A percentile compares a stretch with the other conserved stretches of the same genome.
phyloP scores from a whole-genome alignment of 2,329 filamentous ascomycete genomes.

The Pezizomycotina sp. region DNA sequence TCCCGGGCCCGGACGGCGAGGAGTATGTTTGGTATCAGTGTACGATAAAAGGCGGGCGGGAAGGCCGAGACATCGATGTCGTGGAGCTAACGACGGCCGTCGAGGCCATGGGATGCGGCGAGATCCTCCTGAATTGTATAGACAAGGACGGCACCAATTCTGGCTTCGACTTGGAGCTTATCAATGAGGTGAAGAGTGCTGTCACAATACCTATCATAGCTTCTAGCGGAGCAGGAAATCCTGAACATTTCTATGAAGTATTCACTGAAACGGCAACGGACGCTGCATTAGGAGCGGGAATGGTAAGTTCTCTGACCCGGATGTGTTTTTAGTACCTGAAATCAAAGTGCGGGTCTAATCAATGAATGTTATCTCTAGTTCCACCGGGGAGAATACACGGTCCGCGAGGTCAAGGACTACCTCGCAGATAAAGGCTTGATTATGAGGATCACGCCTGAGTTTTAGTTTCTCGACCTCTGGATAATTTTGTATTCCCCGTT shows the following conservation, averaged over 20 bases:
- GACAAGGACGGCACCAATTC: conserved; percentile 90
- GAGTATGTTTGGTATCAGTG: conserved; percentile 90
- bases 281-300: conserved; percentile 84
- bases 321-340: not conserved
- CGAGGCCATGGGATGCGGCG: conserved; percentile 87
- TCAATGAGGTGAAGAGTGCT: conserved; percentile 70
- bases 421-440: conserved; percentile 53
- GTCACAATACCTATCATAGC: conserved; percentile 90
- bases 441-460: too few species aligned
- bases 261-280: conserved; percentile 75
- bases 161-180: conserved; percentile 86
- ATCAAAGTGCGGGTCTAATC: not conserved
- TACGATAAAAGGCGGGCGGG: conserved; percentile 86
- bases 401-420: conserved; percentile 80
- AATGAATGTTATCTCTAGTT: conserved; percentile 38
- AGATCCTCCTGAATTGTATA: conserved; percentile 93
- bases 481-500: too few species aligned
- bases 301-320: conserved; percentile 39
- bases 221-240: conserved; percentile 77
- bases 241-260: conserved; percentile 76
- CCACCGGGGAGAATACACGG: conserved; percentile 86
- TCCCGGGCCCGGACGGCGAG: conserved; percentile 59
- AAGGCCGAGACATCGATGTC: conserved; percentile 87
- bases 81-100: conserved; percentile 75
- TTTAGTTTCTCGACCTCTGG: too few species aligned